phyloP scores from a whole-genome alignment of 768 basidiomycete genomes.

The Rhodotorula toruloides region DNA sequence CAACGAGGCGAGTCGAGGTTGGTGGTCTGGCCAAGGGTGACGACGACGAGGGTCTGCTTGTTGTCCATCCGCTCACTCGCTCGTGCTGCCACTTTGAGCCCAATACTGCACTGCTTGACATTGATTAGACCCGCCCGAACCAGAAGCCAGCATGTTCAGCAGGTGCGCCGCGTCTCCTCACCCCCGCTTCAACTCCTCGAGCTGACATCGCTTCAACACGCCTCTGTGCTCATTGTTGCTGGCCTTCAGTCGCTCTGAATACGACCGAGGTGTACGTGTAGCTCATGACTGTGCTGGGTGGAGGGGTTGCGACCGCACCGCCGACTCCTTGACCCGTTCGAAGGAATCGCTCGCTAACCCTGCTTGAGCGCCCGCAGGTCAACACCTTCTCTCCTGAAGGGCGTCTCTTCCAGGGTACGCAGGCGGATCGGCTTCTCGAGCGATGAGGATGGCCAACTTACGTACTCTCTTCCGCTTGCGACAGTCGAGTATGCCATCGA shows the following conservation, averaged over 20 bases:
- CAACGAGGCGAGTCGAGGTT: neutral
- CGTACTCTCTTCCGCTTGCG: neutral
- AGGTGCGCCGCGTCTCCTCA: conserved; percentile 13
- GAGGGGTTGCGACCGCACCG: too few species aligned
- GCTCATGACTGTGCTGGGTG: too few species aligned
- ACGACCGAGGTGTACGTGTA: conserved; percentile 35
- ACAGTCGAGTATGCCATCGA: conserved; percentile 99
- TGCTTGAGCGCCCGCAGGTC: conserved; percentile 49
- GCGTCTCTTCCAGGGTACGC: conserved; percentile 89
- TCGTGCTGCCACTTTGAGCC: neutral
- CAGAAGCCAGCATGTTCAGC: conserved; percentile 24
- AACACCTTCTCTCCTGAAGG: conserved; percentile 99
- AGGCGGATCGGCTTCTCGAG: neutral
- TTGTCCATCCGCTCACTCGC: too few species aligned
- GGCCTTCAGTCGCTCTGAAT: conserved; percentile 32
- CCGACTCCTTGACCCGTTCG: too few species aligned
- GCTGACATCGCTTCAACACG: neutral
- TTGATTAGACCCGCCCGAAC: neutral
- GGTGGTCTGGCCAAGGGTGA: neutral
- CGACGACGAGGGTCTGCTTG: neutral
- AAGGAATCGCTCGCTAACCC: too few species aligned
- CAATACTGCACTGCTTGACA: too few species aligned
- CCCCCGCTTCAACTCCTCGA: too few species aligned
- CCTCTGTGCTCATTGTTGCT: too few species aligned
- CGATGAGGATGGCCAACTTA: neutral